Evolutionary conservation across 441 rosid species (phyloP).

Genomic region (Sinapis alba): DNA sequence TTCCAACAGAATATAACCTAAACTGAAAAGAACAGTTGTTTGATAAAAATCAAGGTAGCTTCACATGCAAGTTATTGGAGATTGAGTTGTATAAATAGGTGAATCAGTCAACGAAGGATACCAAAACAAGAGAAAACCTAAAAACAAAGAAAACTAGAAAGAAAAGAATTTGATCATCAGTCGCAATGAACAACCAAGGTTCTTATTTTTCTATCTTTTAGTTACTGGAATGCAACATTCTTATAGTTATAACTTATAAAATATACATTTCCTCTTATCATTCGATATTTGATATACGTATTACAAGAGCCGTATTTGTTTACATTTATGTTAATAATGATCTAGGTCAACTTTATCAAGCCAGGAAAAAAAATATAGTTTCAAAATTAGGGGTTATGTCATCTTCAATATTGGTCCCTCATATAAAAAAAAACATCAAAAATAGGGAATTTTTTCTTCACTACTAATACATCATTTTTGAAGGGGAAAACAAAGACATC

Average conservation of each 20-base stretch:
- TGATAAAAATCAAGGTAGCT: background rate
- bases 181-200: constrained; percentile 4
- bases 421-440: too few relatives aligned
- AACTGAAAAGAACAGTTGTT: background rate
- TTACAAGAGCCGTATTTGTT: background rate
- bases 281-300: background rate
- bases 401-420: too few relatives aligned
- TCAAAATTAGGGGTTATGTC: background rate
- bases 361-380: background rate
- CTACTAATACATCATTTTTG: too few relatives aligned
- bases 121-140: background rate
- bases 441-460: too few relatives aligned
- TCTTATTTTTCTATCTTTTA: background rate
- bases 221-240: background rate
- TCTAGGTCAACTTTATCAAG: background rate
- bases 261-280: background rate
- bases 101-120: background rate
- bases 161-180: background rate
- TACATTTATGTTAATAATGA: background rate
- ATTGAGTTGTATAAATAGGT: constrained; percentile 30
- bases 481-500: too few relatives aligned
- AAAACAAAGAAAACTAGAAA: background rate
- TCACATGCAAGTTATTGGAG: constrained; percentile 2
- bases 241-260: background rate
- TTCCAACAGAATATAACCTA: constrained; percentile 3